Evolutionary conservation across 306 rosid species (phyloP).

Genomic region (Astragalus glycyphyllos): DNA sequence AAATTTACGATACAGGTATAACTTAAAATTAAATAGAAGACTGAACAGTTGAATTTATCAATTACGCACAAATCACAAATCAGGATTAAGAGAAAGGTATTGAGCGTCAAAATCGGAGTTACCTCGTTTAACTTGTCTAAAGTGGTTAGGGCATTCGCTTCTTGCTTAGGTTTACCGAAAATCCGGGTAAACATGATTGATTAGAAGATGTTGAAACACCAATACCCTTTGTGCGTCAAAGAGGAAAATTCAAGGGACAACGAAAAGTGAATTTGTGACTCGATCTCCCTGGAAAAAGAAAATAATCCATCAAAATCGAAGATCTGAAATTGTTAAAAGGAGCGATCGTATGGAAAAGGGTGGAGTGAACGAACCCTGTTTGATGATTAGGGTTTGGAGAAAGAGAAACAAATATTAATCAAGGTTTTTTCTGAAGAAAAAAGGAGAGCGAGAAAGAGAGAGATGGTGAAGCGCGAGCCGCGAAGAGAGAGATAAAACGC

Average conservation of each 20-base stretch:
- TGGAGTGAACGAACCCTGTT: constrained; percentile 25
- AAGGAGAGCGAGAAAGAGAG: not conserved
- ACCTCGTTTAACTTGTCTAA: constrained; percentile 93
- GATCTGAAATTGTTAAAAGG: not conserved
- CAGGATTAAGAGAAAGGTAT: constrained; percentile 2
- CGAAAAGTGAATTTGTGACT: constrained; percentile 18
- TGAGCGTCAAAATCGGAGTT: not conserved
- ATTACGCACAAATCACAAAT: not conserved
- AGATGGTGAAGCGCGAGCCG: not conserved
- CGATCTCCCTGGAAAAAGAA: constrained; percentile 27
- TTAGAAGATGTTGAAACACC: constrained; percentile 40
- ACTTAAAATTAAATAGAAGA: constrained; percentile 8
- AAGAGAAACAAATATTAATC: not conserved
- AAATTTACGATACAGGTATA: not conserved
- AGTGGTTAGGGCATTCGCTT: constrained; percentile 68
- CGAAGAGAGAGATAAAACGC: not conserved
- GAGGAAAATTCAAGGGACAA: constrained; percentile 6
- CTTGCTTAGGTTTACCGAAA: constrained; percentile 85
- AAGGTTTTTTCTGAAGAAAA: not conserved
- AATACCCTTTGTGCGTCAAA: constrained; percentile 45
- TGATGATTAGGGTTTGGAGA: constrained; percentile 38
- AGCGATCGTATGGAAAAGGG: not conserved
- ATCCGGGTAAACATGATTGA: constrained; percentile 79
- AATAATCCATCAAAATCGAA: constrained; percentile 4
- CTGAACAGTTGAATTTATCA: not conserved